Evolutionary conservation across 768 basidiomycete species (phyloP), one percentile per base, ranked within the genome.

Genomic region (Phylloporus sp.): DNA sequence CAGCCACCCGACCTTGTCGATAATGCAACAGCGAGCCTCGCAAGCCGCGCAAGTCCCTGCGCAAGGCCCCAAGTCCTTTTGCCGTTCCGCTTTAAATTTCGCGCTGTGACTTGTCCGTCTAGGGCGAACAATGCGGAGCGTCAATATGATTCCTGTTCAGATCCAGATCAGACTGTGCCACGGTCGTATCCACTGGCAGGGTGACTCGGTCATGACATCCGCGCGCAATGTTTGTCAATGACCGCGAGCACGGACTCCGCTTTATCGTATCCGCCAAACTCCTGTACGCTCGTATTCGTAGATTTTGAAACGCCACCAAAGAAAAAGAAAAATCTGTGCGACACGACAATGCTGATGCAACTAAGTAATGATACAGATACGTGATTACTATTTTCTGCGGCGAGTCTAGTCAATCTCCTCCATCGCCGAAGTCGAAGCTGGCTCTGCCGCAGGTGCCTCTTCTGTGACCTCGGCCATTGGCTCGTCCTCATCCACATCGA

Each of bases 341-440:
- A 61, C 44, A 38, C 32, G 44, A 62, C 41, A 42, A 54, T 57
- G 57, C 64, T 43, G 46, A 62, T 64, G 55, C 48, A 42, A 56
- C 32, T 54, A 56, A 36, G 52, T 55, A 33, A 52, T 55, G 46
- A 55, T 63, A 65, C 68, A 62, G 46, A 57, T 57, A 62, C 50
- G 39, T 10, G 47, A 26, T 38, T 49, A 36, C 48, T 24, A 21
- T 42, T 50, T n/a, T 41, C 7, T 14, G 42, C 32, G 32, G 41
- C 39, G 3, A 37, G 14, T 71, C 65, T 83, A 90, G 63, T 90
- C 88, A 53, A 98, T 95, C 76, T 97, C 94, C 79, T 98, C 95
- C 93, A 98, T 96, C 42, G 86, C 85, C 13, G 89, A 90, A 21
- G 84, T 78, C 35, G 85, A 75, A 24, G 82, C 78, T 15, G 69